Base-by-base conservation (phyloP, 192 early-diverging fungal genomes). In the Glomus cerebriforme region DNA sequence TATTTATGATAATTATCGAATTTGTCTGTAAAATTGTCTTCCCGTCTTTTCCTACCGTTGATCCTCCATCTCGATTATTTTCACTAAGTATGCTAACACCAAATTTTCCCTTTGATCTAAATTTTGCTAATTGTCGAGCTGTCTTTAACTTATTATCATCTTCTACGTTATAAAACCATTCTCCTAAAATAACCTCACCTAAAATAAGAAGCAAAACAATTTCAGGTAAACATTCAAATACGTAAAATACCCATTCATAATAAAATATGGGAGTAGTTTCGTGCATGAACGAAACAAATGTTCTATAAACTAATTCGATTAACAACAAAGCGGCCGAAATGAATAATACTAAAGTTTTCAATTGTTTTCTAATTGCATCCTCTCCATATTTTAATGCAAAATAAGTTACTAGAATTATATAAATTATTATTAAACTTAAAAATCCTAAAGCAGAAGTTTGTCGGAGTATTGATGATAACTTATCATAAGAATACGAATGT, bases 131-230 rank as follows among this genome's bases (percentile, higher is more conserved):
- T 54, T 54, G 17, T 22, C 22, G 49, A 54, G 49, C 49, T 4
- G 22, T 54, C 17, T 1, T 54, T 54, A 54, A 54, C 19, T 54
- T 22, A 54, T 54, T 54, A 54, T 54, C 49, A 54, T 54, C 49
- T 3, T 82, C 85, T 6, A 90, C 88, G 86, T 69, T 35, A 19
- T 81, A 83, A 64, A 81, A 73, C 72, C 72, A 73, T n/a, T 73
- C 72, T 3, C 49, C 29, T 17, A 75, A 39, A 37, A 59, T 75
- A 8, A 63, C 9, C 10, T 19, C 54, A 43, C 74, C 74, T 31
- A 75, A 75, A 75, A 63, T 39, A 26, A 75, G 35, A 8, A 75
- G 62, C 12, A 75, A 63, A 5, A 45, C 22, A 22, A 64, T 17
- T 27, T 75, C 74, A 12, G 74, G 74, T 39, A 63, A 13, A 9